Conservation (phyloP, 441 rosid species). For the Populus tomentosa region DNA sequence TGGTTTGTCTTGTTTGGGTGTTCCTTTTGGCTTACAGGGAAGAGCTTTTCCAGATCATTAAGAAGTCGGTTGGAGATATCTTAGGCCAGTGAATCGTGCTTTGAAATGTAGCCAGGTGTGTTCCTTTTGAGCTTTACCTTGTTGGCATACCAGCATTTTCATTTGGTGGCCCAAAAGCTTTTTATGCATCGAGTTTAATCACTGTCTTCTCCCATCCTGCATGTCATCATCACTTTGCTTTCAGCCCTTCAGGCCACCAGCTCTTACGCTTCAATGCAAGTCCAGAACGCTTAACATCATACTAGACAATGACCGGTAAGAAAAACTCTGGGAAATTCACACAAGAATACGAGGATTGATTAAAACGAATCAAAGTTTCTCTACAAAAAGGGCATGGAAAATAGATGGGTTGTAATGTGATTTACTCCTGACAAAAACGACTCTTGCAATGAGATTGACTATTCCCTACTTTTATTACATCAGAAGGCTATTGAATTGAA, state of each 20-base stretch:
- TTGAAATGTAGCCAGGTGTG: constrained; percentile 1
- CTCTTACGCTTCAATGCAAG: no score
- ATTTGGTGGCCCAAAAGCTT: not conserved
- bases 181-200: not conserved
- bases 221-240: no score
- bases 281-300: no score
- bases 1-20: not conserved
- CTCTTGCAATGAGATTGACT: not conserved
- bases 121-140: constrained; percentile 6
- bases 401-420: not conserved
- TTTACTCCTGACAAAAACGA: not conserved
- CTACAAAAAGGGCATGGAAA: not conserved
- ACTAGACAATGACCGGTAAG: no score
- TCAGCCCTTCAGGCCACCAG: no score
- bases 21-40: constrained; percentile 38
- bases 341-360: not conserved
- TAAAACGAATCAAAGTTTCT: not conserved
- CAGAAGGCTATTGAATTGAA: not conserved
- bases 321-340: no score
- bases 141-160: not conserved
- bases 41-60: constrained; percentile 58
- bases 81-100: constrained; percentile 51
- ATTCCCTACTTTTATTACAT: not conserved
- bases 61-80: constrained; percentile 50
- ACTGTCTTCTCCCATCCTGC: no score